Percentiles rank a stretch among this genome's conserved stretches.
These are phyloP conservation scores for Tremella fuciformis DNA, from an alignment of 768 basidiomycete species.

Conservation along the genomic window DNA sequence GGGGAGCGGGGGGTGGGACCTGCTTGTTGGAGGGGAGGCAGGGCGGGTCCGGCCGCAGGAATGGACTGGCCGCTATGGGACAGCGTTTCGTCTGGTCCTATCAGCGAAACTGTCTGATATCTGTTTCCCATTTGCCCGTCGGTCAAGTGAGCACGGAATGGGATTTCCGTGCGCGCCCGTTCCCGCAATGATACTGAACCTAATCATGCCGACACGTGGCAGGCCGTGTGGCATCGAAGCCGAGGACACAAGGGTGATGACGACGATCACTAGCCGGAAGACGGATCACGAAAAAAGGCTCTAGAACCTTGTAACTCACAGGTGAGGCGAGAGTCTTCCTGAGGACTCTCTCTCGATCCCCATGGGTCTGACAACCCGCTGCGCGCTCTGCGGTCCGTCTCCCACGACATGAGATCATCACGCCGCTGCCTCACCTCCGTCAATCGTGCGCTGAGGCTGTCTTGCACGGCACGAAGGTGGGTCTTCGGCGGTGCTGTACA, in stretches of 20 bases:
- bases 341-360: neutral
- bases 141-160: too few relatives aligned
- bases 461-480: constrained; percentile 17
- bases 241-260: neutral
- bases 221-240: too few relatives aligned
- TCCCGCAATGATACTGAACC: too few relatives aligned
- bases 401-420: constrained; percentile 19
- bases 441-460: constrained; percentile 11
- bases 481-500: neutral
- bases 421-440: constrained; percentile 18
- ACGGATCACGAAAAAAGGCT: neutral
- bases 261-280: neutral
- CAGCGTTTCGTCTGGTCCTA: neutral
- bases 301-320: neutral
- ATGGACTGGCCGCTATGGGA: too few relatives aligned
- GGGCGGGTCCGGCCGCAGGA: too few relatives aligned
- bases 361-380: neutral
- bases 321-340: neutral
- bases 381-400: neutral
- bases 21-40: too few relatives aligned
- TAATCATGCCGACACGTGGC: too few relatives aligned
- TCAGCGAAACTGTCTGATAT: neutral
- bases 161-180: too few relatives aligned
- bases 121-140: too few relatives aligned
- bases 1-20: neutral